Evolutionary conservation across 352 stramenopile species (phyloP).

Genomic region (Phytophthora pistaciae): DNA sequence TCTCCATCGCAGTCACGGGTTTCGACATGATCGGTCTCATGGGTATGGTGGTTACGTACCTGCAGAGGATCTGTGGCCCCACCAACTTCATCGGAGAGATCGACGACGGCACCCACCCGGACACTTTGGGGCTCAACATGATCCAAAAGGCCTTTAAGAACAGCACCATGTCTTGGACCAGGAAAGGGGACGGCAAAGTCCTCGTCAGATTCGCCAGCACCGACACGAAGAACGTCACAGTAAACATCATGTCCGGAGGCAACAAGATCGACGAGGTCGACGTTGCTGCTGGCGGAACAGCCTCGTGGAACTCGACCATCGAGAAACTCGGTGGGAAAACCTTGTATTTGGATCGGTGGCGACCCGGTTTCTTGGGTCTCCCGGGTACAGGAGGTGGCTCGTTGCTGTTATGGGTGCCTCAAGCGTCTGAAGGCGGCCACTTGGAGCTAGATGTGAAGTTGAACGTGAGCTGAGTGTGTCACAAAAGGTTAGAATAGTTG

Average conservation of each 20-base stretch:
- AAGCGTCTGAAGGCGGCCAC: slow-evolving; percentile 45
- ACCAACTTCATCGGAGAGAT: slow-evolving; percentile 66
- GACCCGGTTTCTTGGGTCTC: slow-evolving; percentile 60
- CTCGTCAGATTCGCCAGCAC: slow-evolving; percentile 52
- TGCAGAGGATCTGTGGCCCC: slow-evolving; percentile 68
- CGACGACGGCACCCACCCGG: slow-evolving; percentile 52
- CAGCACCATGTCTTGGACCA: slow-evolving; percentile 50
- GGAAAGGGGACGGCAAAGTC: slow-evolving; percentile 44
- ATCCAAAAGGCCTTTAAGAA: slow-evolving; percentile 53
- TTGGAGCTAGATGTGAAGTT: slow-evolving; percentile 57
- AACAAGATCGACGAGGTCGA: slow-evolving; percentile 48
- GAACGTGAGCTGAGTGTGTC: slow-evolving; percentile 44
- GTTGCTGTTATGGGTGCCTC: slow-evolving; percentile 66
- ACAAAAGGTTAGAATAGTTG: background rate
- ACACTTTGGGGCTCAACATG: slow-evolving; percentile 51
- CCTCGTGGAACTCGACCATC: slow-evolving; percentile 47
- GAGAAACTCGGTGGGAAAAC: slow-evolving; percentile 59
- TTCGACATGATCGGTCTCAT: slow-evolving; percentile 71
- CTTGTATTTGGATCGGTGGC: slow-evolving; percentile 77
- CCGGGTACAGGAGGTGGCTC: slow-evolving; percentile 69
- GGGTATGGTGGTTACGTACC: slow-evolving; percentile 50
- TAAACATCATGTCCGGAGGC: slow-evolving; percentile 61
- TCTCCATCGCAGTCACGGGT: slow-evolving; percentile 49
- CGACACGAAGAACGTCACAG: slow-evolving; percentile 50
- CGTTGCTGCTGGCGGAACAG: slow-evolving; percentile 37